phyloP scores from a whole-genome alignment of 2,329 filamentous ascomycete genomes.

The Fusarium chaquense region DNA sequence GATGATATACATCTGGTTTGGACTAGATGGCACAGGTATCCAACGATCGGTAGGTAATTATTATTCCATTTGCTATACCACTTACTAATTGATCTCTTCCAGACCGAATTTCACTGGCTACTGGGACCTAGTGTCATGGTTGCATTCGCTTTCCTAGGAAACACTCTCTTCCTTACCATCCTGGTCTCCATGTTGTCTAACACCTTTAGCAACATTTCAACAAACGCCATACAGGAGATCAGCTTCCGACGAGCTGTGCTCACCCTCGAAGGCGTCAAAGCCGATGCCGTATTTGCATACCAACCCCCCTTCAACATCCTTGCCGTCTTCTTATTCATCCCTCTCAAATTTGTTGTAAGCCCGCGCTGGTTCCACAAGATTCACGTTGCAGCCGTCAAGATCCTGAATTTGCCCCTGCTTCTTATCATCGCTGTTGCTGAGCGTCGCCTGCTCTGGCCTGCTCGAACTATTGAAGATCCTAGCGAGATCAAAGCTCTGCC shows the following conservation, averaged over 20 bases:
- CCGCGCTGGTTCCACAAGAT: slow-evolving; percentile 92
- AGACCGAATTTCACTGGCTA: slow-evolving; percentile 81
- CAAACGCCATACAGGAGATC: slow-evolving; percentile 84
- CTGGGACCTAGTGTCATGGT: slow-evolving; percentile 85
- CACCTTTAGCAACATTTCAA: slow-evolving; percentile 82
- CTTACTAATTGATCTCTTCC: slow-evolving; percentile 14
- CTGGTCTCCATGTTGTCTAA: slow-evolving; percentile 88
- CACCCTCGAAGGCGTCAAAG: slow-evolving; percentile 87
- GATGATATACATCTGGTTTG: slow-evolving; percentile 96
- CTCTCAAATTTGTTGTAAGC: slow-evolving; percentile 81
- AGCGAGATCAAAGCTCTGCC: slow-evolving; percentile 40
- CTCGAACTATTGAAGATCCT: slow-evolving; percentile 31
- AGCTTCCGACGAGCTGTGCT: slow-evolving; percentile 84
- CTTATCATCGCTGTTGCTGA: slow-evolving; percentile 78
- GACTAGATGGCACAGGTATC: slow-evolving; percentile 78
- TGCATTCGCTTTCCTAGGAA: slow-evolving; percentile 85
- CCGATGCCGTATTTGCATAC: slow-evolving; percentile 85
- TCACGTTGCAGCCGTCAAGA: slow-evolving; percentile 80
- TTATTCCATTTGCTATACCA: not conserved
- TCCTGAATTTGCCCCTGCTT: slow-evolving; percentile 80
- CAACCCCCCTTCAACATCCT: slow-evolving; percentile 86
- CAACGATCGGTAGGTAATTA: slow-evolving; percentile 61
- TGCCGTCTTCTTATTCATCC: slow-evolving; percentile 78
- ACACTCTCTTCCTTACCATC: slow-evolving; percentile 90
- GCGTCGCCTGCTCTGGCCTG: slow-evolving; percentile 74